These are phyloP conservation scores for Nematodospora valgi DNA, from an alignment of 805 yeast species.

Conservation along the genomic window DNA sequence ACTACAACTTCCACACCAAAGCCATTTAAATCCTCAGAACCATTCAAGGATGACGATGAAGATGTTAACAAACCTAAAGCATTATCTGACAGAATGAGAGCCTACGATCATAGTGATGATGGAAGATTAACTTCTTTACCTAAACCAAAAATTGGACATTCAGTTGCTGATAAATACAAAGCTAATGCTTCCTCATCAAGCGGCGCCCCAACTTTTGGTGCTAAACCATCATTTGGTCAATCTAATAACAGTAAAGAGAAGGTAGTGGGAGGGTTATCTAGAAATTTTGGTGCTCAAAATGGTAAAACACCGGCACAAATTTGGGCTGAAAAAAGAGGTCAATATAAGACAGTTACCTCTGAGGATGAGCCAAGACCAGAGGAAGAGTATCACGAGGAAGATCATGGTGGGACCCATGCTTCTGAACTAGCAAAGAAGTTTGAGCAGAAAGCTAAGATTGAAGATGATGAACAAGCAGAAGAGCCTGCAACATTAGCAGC, in stretches of 20 bases:
- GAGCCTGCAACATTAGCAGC: constrained; percentile 10
- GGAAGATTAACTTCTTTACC: constrained; percentile 56
- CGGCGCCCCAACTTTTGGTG: constrained; percentile 26
- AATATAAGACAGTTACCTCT: constrained; percentile 43
- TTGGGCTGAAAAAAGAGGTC: constrained; percentile 90
- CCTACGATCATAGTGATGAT: constrained; percentile 34
- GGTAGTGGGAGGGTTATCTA: constrained; percentile 55
- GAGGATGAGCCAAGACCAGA: constrained; percentile 22
- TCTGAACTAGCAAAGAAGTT: constrained; percentile 17
- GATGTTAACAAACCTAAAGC: constrained; percentile 48
- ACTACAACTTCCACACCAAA: constrained; percentile 42
- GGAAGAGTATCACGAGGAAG: constrained; percentile 4
- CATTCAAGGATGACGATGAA: constrained; percentile 34
- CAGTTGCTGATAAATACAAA: constrained; percentile 49
- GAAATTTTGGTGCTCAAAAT: constrained; percentile 59
- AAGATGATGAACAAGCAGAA: constrained; percentile 12
- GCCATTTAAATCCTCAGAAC: constrained; percentile 15
- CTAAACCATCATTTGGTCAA: constrained; percentile 36
- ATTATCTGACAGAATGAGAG: constrained; percentile 40
- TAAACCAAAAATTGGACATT: constrained; percentile 51
- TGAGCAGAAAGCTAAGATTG: constrained; percentile 14
- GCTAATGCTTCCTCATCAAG: constrained; percentile 24
- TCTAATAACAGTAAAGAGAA: constrained; percentile 36
- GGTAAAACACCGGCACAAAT: constrained; percentile 94
- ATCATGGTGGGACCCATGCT: constrained; percentile 8